A percentile compares a stretch with the other conserved stretches of the same genome.
phyloP scores from a whole-genome alignment of 1,284 basidiomycete genomes.

The Tausonia pullulans region DNA sequence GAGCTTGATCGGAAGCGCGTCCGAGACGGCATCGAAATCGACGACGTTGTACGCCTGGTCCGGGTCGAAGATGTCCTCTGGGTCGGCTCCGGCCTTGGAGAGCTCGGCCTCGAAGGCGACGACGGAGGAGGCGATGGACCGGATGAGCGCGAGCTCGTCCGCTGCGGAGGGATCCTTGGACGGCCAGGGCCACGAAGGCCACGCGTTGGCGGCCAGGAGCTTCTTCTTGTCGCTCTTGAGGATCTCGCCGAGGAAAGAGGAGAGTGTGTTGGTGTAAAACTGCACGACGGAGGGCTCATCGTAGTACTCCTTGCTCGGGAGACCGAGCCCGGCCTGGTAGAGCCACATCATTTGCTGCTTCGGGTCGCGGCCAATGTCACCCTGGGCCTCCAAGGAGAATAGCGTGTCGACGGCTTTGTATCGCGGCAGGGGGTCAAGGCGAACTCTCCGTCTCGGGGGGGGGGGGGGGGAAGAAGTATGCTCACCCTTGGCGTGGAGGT shows the following conservation, averaged over 20 bases:
- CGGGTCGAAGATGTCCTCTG: constrained; percentile 58
- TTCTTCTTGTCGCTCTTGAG: constrained; percentile 21
- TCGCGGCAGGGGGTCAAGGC: constrained; percentile 7
- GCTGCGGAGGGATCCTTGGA: neutral
- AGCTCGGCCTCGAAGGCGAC: constrained; percentile 69
- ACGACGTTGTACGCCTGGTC: constrained; percentile 81
- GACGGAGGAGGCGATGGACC: constrained; percentile 58
- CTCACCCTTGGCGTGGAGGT: constrained; percentile 69
- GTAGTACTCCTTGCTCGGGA: constrained; percentile 92
- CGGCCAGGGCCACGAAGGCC: neutral
- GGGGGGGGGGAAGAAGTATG: too few relatives aligned
- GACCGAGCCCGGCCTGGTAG: constrained; percentile 67
- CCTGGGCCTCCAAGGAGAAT: constrained; percentile 60
- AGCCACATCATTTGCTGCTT: constrained; percentile 78
- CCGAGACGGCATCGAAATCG: constrained; percentile 55
- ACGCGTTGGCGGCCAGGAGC: neutral
- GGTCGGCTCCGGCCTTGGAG: constrained; percentile 68
- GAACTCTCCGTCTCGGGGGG: constrained; percentile 15
- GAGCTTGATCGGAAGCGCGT: constrained; percentile 65
- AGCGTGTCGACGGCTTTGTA: constrained; percentile 59
- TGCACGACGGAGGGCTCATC: constrained; percentile 59
- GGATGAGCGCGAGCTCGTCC: constrained; percentile 26
- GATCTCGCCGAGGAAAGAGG: constrained; percentile 54
- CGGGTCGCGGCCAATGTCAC: constrained; percentile 81
- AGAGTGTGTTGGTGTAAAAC: constrained; percentile 60